Evolutionary conservation across 1,284 basidiomycete genomes (phyloP).

Genomic region (Ceratobasidium papillatum): DNA sequence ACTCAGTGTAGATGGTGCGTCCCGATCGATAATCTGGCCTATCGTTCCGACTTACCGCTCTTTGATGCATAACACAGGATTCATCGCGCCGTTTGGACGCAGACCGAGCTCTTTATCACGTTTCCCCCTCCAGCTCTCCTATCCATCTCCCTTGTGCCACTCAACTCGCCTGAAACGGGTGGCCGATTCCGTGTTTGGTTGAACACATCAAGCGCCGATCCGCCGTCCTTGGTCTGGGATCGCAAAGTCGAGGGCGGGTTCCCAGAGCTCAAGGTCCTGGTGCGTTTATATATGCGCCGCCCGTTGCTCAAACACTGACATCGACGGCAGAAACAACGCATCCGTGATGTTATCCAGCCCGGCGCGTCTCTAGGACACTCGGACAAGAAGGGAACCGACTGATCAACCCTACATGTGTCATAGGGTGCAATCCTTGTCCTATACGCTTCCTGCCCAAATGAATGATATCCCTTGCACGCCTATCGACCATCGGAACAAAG

Average conservation of each 20-base stretch:
- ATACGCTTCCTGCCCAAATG: neutral
- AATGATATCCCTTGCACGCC: neutral
- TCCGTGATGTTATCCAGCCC: conserved; percentile 83
- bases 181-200: conserved; percentile 92
- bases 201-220: conserved; percentile 52
- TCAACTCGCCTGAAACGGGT: conserved; percentile 80
- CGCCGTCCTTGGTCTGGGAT: conserved; percentile 70
- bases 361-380: conserved; percentile 84
- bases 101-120: conserved; percentile 88
- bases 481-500: neutral
- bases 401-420: neutral
- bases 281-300: conserved; percentile 54
- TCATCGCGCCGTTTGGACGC: conserved; percentile 86
- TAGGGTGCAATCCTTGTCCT: conserved; percentile 1
- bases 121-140: conserved; percentile 79
- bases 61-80: conserved; percentile 61
- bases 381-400: conserved; percentile 56
- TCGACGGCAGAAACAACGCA: conserved; percentile 76
- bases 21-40: conserved; percentile 8
- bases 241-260: conserved; percentile 88
- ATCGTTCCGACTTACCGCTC: neutral
- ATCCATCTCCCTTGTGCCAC: conserved; percentile 75
- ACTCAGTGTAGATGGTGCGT: conserved; percentile 74
- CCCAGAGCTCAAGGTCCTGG: conserved; percentile 86
- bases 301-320: neutral